Base-by-base conservation (phyloP, 805 yeast species). In the Yarrowia porcina region DNA sequence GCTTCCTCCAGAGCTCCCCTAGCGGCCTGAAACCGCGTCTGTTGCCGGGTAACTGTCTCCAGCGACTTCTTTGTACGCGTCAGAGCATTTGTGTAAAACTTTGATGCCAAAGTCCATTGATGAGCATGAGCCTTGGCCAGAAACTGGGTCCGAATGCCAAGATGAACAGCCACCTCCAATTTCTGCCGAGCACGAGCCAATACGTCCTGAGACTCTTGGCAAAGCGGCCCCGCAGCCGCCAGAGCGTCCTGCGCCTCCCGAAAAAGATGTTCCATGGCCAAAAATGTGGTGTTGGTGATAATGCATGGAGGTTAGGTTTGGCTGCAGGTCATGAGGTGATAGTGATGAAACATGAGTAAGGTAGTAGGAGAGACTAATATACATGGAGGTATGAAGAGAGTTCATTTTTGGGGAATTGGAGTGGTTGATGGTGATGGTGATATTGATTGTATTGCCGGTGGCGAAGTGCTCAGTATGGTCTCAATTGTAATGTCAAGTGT, bases 51-150 rank as follows among this genome's bases (percentile, higher is more conserved):
- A 7, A 52, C 59, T 18, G 44, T 36, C 17, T 52, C 59, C 23
- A 52, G 59, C 15, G 59, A 52, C 44, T 36, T 33, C 18, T 52
- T 52, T 12, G 59, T 52, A 15, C 59, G 44, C 3, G 42, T 36
- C 9, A 52, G 59, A 10, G 59, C 59, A 17, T 52, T 52, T 4
- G 59, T 23, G 44, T 52, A 52, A 42, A 52, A 52, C 11, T 25
- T 52, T 4, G 44, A 25, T 17, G 59, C 59, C 44, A 52, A 13
- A 3, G 36, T 33, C 59, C 59, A 52, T 13, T 52, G 59, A 9
- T 52, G 59, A 17, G 42, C 42, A 17, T 52, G 59, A 1, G 59
- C 59, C 28, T 52, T 52, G 33, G 59, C 59, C 23, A 52, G 59
- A 17, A 52, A 52, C 6, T 25, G 27, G 1, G 59, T 52, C 17